These are phyloP conservation scores for Arctium lappa DNA, from an alignment of 129 eudicot species.

Conservation along the genomic window DNA sequence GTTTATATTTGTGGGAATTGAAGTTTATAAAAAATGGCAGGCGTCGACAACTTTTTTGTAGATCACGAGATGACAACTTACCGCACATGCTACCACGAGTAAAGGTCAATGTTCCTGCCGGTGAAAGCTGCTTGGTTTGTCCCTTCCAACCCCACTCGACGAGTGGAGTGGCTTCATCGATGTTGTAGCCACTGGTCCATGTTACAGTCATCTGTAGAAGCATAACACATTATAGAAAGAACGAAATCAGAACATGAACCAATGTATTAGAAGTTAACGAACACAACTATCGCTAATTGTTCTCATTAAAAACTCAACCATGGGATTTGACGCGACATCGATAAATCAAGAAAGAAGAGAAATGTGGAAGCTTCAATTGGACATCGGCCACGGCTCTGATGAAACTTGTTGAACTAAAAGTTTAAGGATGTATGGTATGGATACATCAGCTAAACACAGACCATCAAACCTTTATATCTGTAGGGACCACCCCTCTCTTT, in stretches of 20 bases:
- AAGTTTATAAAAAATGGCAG: not conserved
- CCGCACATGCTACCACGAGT: slow-evolving; percentile 73
- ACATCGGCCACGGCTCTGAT: too few relatives aligned
- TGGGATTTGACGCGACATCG: too few relatives aligned
- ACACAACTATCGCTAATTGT: not conserved
- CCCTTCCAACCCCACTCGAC: slow-evolving; percentile 70
- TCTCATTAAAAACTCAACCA: too few relatives aligned
- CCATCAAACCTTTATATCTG: too few relatives aligned
- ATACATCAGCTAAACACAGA: too few relatives aligned
- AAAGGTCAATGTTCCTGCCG: slow-evolving; percentile 80
- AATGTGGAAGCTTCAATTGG: too few relatives aligned
- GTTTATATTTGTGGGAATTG: not conserved
- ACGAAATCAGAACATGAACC: not conserved
- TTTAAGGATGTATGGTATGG: too few relatives aligned
- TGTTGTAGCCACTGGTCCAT: slow-evolving; percentile 94
- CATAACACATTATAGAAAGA: not conserved
- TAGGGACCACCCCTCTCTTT: too few relatives aligned
- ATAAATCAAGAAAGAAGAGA: too few relatives aligned
- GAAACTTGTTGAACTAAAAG: too few relatives aligned
- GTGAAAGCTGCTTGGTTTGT: slow-evolving; percentile 37
- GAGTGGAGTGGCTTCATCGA: slow-evolving; percentile 73
- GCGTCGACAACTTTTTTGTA: not conserved
- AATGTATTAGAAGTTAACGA: not conserved
- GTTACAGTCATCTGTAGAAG: slow-evolving; percentile 77
- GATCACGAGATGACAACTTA: slow-evolving; percentile 23